Base-by-base conservation (phyloP, 805 yeast genomes). In the Zygotorulaspora chibaensis region DNA sequence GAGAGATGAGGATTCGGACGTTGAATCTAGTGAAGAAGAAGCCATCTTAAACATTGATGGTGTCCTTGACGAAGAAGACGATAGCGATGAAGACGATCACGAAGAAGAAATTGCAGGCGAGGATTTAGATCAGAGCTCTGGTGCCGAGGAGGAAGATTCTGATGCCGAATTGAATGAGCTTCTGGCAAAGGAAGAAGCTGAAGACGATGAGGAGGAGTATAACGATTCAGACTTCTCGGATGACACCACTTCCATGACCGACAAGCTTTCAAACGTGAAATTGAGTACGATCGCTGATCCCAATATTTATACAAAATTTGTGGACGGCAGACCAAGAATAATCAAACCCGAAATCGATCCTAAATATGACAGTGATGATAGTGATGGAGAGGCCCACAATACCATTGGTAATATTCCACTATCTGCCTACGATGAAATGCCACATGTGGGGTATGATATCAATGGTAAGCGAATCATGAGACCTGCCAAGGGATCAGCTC, bases 401-500 rank as follows among this genome's bases (percentile, higher is more conserved):
- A 88, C 97, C 3, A 87, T 93, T 55, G 99, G 99, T 40, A 87
- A 93, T 62, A 78, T 93, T 47, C 98, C 99, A 41, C 61, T 93
- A 16, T 79, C 91, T 15, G 96, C 96, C 1, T 93, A 93, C 63
- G 99, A 93, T 45, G 96, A 90, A 67, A 85, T 84, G 82, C 99
- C 99, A 1, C 99, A 93, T 63, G 81, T 93, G 49, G 98, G 99
- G 47, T 93, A 93, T 66, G 91, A 88, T 65, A 90, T 93, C 59
- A 93, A 93, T 64, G 99, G 99, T 60, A 91, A 90, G 65, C 80
- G 99, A 62, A 90, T 93, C 62, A 91, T 93, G 98, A 81, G 99
- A 66, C 99, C 99, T 10, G 99, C 98, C 8, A 84, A 87, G 59
- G 96, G 97, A 11, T 81, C 95, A 47, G 99, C 98, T 1, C 75